Percentiles rank a stretch among this genome's conserved stretches.
These are phyloP conservation scores for Trichophyton benhamiae DNA, from an alignment of 2,329 filamentous ascomycete species.

Conservation along the genomic window DNA sequence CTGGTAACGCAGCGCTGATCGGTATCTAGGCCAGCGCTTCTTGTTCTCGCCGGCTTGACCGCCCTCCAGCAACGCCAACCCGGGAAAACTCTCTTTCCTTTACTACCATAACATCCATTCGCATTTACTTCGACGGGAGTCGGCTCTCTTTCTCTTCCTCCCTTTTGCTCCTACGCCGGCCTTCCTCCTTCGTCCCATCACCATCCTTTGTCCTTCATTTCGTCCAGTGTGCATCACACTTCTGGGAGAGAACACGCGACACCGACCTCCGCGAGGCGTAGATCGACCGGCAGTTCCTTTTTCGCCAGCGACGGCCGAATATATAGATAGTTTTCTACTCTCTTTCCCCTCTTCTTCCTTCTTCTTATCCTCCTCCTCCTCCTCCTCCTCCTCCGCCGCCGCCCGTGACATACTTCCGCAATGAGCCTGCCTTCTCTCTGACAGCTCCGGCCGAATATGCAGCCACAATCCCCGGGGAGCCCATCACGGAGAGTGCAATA, in stretches of 20 bases:
- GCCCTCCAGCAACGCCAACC: not conserved
- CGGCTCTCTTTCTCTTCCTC: too few relatives aligned
- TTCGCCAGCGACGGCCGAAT: not conserved
- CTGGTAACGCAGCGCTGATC: not conserved
- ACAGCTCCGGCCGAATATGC: constrained; percentile 2
- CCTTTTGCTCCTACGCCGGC: not conserved
- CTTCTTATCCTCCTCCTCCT: too few relatives aligned
- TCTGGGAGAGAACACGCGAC: not conserved
- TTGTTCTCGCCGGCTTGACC: not conserved
- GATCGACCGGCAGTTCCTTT: not conserved
- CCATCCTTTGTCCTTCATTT: not conserved
- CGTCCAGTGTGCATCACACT: not conserved
- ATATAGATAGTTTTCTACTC: not conserved
- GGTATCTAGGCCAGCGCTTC: constrained; percentile 1
- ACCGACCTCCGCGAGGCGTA: not conserved
- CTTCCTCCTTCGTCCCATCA: not conserved
- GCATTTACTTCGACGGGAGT: not conserved
- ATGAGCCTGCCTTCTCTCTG: not conserved
- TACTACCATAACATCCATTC: not conserved
- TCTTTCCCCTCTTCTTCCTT: not conserved
- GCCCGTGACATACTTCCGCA: not conserved
- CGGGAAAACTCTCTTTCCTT: not conserved
- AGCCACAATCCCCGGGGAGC: not conserved
- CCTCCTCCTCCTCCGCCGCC: too few relatives aligned
- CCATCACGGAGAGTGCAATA: not conserved